A percentile compares a stretch with the other conserved stretches of the same genome.
Conservation (phyloP, 2,329 filamentous ascomycete genomes). For the Microdochium paspali region DNA sequence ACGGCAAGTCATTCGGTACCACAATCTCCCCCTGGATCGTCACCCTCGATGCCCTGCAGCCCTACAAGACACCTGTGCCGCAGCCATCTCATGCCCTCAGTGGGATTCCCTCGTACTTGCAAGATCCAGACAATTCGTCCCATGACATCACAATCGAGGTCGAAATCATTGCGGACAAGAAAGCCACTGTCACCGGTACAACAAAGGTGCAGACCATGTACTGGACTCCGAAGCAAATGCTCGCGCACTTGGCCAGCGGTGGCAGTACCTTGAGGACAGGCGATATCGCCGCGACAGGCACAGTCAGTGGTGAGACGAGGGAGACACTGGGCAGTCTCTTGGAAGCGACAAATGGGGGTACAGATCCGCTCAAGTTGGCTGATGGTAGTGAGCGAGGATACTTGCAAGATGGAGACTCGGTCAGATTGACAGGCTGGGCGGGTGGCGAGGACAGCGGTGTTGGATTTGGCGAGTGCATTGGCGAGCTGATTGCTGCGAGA, state of each 20-base stretch:
- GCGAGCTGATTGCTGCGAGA: background rate
- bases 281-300: constrained; percentile 31
- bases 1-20: constrained; percentile 51
- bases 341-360: constrained; percentile 27
- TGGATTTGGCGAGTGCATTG: constrained; percentile 25
- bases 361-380: constrained; percentile 13
- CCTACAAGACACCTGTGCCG: constrained; percentile 36
- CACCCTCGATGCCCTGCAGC: constrained; percentile 48
- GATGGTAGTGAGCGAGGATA: constrained; percentile 22
- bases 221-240: constrained; percentile 27
- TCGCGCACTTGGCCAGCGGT: constrained; percentile 25
- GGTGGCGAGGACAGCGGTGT: constrained; percentile 25
- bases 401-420: constrained; percentile 29
- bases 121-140: constrained; percentile 20
- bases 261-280: constrained; percentile 27
- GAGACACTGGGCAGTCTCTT: constrained; percentile 28
- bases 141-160: constrained; percentile 22
- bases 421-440: constrained; percentile 24
- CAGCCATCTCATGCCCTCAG: constrained; percentile 11
- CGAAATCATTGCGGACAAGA: constrained; percentile 14
- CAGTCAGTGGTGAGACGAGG: constrained; percentile 23
- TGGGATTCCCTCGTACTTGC: constrained; percentile 21
- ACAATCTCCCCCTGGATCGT: constrained; percentile 53
- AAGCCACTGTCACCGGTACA: constrained; percentile 16
- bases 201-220: constrained; percentile 22